Base-by-base conservation (phyloP, 331 rosid genomes). In the Acacia concinna region DNA sequence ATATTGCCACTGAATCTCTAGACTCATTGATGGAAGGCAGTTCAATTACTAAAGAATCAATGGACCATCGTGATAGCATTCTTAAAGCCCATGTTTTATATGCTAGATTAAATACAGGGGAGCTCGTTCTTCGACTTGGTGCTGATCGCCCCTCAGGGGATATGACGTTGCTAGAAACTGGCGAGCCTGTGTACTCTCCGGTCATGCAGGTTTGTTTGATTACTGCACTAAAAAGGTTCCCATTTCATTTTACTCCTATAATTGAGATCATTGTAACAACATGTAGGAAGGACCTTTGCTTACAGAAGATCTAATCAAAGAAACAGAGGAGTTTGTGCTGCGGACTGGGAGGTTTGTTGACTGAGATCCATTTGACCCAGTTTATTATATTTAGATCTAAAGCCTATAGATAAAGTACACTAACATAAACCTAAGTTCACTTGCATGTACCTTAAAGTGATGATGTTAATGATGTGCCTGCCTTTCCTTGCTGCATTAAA, bases 231-330 rank as follows among this genome's bases (percentile, higher is more conserved):
- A 37, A 68, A 27, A 57, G 71, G 60, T 64, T 44, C 51, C 46
- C 76, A 25, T 72, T 51, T 54, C 18, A 46, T 68, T 73, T n/a
- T 73, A 46, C 57, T 83, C 74, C 76, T 44, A 21, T 81, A 72
- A 75, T 57, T 75, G 59, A 79, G 78, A 84, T 77, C 57, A 69
- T 34, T 80, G n/a, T 83, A 78, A 81, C 73, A 62, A 71, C 67
- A 44, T 92, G 83, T 83, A 96, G 99, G 99, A 96, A 88, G 98
- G 87, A 56, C 99, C 99, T 79, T 82, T 96, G 86, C 95, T 93
- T 56, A 96, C 99, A 28, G 99, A 96, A 88, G 99, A 96, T 81
- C 87, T 93, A 72, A 91, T 96, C 72, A 96, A 87, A 87, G 99
- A 93, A 89, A 93, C 89, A 18, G 98, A 96, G 86, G 99, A 96